Base-by-base conservation (phyloP, 768 basidiomycete species). In the Termitomyces sp. region DNA sequence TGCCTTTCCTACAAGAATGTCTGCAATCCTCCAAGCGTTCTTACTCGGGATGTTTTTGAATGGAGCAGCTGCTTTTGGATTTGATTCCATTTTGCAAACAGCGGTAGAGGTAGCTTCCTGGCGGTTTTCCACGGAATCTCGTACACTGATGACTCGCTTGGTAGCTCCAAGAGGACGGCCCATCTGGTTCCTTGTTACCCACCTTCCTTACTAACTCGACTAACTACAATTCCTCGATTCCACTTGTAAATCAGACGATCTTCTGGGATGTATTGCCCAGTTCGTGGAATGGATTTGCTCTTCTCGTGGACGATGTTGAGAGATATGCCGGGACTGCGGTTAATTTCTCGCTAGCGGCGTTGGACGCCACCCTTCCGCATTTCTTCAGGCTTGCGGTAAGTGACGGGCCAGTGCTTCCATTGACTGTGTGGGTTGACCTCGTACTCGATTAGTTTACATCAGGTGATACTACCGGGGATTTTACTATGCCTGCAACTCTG, bases 231-330 rank as follows among this genome's bases (percentile, higher is more conserved):
- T 53, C 78, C 0, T 76, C 79, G 5, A 75, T 86, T 30, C 74
- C 84, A 10, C 67, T 88, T 5, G 58, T 63, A 7, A 77, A 81
- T 59, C 85, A 87, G 62, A 75, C 72, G 0, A 75, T 91, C 5
- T 67, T 65, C 0, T 91, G 89, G 89, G 72, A 70, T 30, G 67
- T 66, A 1, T 69, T 84, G 7, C 76, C 81, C 8, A 63, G 66
- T 32, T 77, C 74, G 3, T 93, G 88, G 88, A 83, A 86, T 63
- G 89, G 89, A 5, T 92, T 91, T 64, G 73, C 82, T 0, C 77
- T 94, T 25, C 75, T 94, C 14, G 80, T 92, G n/a, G 90, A 94
- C 65, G 93, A 94, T 61, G 91, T 95, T 0, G 83, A 91, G 67
- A 77, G 86, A 61, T 92, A 88, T 64, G 68, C 77, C n/a, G 90